phyloP scores from a whole-genome alignment of 495 filamentous ascomycete genomes.

The Talaromyces stipitatus region DNA sequence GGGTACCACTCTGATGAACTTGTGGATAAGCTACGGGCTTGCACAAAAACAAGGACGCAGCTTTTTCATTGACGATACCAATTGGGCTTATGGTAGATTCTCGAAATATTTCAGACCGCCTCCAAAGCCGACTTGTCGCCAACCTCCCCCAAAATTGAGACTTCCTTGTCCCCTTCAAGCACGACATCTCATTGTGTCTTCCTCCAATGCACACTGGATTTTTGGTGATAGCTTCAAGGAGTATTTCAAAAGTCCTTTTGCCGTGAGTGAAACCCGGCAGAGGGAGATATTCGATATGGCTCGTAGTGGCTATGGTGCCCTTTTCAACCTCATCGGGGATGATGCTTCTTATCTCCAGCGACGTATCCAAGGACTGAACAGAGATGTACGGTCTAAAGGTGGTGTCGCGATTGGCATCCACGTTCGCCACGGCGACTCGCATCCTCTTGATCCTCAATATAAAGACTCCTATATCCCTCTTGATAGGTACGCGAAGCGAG shows the following conservation, averaged over 20 bases:
- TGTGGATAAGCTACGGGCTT: constrained; percentile 72
- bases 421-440: constrained; percentile 64
- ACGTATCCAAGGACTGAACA: constrained; percentile 40
- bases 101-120: constrained; percentile 57
- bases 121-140: constrained; percentile 45
- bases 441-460: constrained; percentile 60
- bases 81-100: constrained; percentile 70
- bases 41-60: constrained; percentile 58
- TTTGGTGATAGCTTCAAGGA: constrained; percentile 52
- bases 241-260: constrained; percentile 36
- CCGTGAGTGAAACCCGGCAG: constrained; percentile 40
- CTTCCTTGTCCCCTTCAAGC: constrained; percentile 65
- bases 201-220: constrained; percentile 46
- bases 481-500: constrained; percentile 45
- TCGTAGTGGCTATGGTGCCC: constrained; percentile 52
- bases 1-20: constrained; percentile 58
- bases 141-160: constrained; percentile 54
- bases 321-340: constrained; percentile 52
- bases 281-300: constrained; percentile 51
- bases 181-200: constrained; percentile 59
- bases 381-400: constrained; percentile 31
- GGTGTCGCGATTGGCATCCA: constrained; percentile 57
- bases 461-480: constrained; percentile 61
- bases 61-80: constrained; percentile 70
- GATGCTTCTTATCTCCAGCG: constrained; percentile 48